phyloP scores from a whole-genome alignment of 2,329 filamentous ascomycete species.

The Fusarium liriodendri region DNA sequence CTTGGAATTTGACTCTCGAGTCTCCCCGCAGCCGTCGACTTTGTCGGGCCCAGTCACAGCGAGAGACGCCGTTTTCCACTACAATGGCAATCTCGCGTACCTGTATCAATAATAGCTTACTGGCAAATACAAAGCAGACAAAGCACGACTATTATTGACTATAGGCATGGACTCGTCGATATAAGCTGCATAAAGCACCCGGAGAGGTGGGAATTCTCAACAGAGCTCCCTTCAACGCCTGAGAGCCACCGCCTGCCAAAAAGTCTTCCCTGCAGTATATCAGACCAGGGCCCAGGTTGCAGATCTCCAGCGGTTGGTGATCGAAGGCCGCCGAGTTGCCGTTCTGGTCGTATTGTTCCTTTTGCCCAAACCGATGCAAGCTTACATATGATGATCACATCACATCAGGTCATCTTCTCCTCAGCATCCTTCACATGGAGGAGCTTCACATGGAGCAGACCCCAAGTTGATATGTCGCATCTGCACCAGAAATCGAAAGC shows the following conservation, averaged over 20 bases:
- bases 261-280: background rate
- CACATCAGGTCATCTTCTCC: conserved; percentile 20
- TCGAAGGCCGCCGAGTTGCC: conserved; percentile 4
- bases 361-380: conserved; percentile 8
- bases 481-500: background rate
- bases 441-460: conserved; percentile 2
- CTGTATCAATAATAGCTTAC: conserved; percentile 5
- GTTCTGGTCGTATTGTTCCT: conserved; percentile 2
- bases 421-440: conserved; percentile 1
- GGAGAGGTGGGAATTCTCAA: background rate
- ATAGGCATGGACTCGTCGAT: conserved; percentile 17
- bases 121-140: conserved; percentile 7
- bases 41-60: conserved; percentile 30
- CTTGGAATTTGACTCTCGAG: conserved; percentile 5
- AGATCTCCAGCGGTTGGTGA: conserved; percentile 22
- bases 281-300: background rate
- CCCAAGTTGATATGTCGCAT: conserved; percentile 6
- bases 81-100: conserved; percentile 22
- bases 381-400: conserved; percentile 19
- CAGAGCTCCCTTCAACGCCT: background rate
- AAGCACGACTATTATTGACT: conserved; percentile 2
- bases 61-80: conserved; percentile 4
- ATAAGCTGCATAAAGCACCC: conserved; percentile 2
- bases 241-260: conserved; percentile 1
- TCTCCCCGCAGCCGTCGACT: conserved; percentile 23